Evolutionary conservation across 202 grass and related monocot genomes (phyloP).

Genomic region (Schoenoplectus tabernaemontani): DNA sequence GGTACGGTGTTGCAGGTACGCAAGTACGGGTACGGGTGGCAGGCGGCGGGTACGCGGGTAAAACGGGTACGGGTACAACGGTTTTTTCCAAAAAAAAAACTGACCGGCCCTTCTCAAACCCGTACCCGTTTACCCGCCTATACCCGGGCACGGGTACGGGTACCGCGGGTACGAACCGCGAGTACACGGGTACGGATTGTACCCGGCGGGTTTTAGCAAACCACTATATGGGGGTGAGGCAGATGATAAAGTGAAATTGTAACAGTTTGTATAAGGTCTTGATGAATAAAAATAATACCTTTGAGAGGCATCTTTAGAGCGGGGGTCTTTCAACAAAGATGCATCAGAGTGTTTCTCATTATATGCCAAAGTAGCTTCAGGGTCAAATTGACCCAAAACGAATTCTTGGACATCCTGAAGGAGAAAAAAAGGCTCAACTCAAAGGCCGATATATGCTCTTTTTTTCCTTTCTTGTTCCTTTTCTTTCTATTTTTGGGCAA

Average conservation of each 20-base stretch:
- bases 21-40: too few species aligned
- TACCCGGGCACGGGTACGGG: too few species aligned
- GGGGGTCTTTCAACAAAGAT: slow-evolving; percentile 35
- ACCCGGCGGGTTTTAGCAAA: too few species aligned
- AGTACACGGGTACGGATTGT: too few species aligned
- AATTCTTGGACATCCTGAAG: slow-evolving; percentile 83
- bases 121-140: too few species aligned
- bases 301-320: slow-evolving; percentile 57
- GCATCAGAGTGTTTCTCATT: slow-evolving; percentile 56
- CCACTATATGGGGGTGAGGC: too few species aligned
- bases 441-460: not conserved
- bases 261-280: not conserved
- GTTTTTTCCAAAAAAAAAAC: too few species aligned
- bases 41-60: too few species aligned
- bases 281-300: slow-evolving; percentile 36
- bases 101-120: too few species aligned
- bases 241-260: not conserved
- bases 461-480: not conserved
- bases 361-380: slow-evolving; percentile 54
- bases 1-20: too few species aligned
- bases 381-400: slow-evolving; percentile 71
- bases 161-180: too few species aligned
- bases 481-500: not conserved
- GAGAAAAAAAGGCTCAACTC: not conserved
- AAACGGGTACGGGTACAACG: too few species aligned